A percentile compares a stretch with the other conserved stretches of the same genome.
phyloP scores from a whole-genome alignment of 208 protist genomes.

The Trypanosoma avium region DNA sequence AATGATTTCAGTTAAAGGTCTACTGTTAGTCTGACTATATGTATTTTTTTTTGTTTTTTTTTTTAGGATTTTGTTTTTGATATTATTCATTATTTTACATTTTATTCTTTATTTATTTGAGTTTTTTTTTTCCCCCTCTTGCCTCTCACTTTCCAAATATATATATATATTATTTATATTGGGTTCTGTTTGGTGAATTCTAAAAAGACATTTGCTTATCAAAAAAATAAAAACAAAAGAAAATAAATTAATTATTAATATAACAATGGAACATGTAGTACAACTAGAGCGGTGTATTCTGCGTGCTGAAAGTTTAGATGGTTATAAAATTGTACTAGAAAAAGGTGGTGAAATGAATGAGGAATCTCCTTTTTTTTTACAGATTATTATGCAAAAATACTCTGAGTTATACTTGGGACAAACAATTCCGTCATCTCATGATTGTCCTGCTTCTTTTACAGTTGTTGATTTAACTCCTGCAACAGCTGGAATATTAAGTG shows the following conservation, averaged over 20 bases:
- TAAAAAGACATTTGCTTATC: too few species aligned
- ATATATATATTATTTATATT: slow-evolving; percentile 14
- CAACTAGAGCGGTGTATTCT: slow-evolving; percentile 62
- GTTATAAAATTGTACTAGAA: slow-evolving; percentile 44
- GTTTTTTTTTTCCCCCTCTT: too few species aligned
- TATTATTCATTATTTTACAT: neutral
- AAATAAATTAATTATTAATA: too few species aligned
- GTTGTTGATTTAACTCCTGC: slow-evolving; percentile 67
- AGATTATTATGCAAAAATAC: slow-evolving; percentile 27
- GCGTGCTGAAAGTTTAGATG: slow-evolving; percentile 40
- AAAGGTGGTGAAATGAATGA: slow-evolving; percentile 26
- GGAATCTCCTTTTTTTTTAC: slow-evolving; percentile 30
- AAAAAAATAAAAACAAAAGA: too few species aligned
- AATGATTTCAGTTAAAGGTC: too few species aligned
- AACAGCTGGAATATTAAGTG: slow-evolving; percentile 37
- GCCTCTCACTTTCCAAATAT: slow-evolving; percentile 7
- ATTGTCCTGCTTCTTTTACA: slow-evolving; percentile 36
- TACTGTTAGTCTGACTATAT: too few species aligned
- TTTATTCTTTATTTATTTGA: neutral
- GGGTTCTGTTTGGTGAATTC: neutral
- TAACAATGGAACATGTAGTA: slow-evolving; percentile 10
- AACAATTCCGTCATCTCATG: slow-evolving; percentile 24
- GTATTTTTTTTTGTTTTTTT: neutral
- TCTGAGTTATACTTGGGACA: slow-evolving; percentile 35
- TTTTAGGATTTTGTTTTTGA: neutral